Conservation (phyloP, 2,329 filamentous ascomycete genomes). For the Aspergillus persii region DNA sequence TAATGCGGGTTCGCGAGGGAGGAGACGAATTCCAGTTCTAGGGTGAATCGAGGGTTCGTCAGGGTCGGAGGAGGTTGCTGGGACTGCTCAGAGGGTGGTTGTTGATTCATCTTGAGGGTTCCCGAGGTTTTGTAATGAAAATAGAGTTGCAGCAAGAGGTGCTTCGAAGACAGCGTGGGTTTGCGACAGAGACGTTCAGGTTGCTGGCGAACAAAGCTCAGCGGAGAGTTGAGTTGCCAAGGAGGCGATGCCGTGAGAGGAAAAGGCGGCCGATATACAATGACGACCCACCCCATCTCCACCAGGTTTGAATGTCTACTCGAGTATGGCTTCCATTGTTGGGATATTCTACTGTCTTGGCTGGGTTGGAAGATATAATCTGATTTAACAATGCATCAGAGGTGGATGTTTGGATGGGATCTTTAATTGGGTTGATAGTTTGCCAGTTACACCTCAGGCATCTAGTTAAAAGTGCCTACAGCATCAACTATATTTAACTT, state of each 20-base stretch:
- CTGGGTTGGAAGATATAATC: too few species aligned
- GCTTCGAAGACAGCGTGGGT: not conserved
- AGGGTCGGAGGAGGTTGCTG: constrained; percentile 35
- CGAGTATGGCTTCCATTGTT: too few species aligned
- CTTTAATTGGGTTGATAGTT: too few species aligned
- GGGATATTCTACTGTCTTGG: too few species aligned
- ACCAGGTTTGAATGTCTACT: not conserved
- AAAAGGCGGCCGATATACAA: not conserved
- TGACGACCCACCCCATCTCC: not conserved
- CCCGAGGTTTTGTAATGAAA: not conserved
- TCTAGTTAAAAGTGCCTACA: too few species aligned
- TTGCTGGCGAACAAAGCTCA: not conserved
- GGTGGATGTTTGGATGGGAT: too few species aligned
- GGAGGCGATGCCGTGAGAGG: not conserved
- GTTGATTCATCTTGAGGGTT: constrained; percentile 16
- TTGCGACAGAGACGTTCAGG: not conserved
- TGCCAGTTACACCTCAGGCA: too few species aligned
- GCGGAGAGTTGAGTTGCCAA: not conserved
- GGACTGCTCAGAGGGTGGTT: constrained; percentile 12
- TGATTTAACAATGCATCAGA: too few species aligned
- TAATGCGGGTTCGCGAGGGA: constrained; percentile 51
- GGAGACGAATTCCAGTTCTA: constrained; percentile 51
- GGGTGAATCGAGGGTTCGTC: constrained; percentile 47
- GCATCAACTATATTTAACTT: too few species aligned
- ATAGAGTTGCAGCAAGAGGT: not conserved